Evolutionary conservation across 176 grass and related monocot species (phyloP).

Genomic region (Oryza glumipatula): DNA sequence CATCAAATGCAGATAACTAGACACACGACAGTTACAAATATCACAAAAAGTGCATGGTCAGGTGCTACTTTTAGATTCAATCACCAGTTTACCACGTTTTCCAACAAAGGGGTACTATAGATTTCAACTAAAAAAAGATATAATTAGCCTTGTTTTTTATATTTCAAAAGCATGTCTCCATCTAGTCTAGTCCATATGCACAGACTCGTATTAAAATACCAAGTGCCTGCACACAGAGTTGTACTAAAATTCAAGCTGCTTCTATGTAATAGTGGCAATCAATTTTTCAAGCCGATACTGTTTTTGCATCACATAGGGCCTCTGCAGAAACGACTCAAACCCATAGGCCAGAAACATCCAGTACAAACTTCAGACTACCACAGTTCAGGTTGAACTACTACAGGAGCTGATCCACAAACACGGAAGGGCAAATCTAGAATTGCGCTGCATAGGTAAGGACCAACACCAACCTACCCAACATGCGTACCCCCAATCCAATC

Average conservation of each 20-base stretch:
- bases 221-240: background rate
- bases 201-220: background rate
- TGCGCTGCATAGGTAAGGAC: background rate
- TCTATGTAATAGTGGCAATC: background rate
- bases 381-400: background rate
- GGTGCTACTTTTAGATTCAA: background rate
- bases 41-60: background rate
- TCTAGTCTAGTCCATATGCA: slow-evolving; percentile 5
- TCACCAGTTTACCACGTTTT: background rate
- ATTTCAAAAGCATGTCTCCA: background rate
- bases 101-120: background rate
- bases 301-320: background rate
- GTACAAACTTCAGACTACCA: background rate
- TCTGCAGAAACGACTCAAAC: background rate
- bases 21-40: background rate
- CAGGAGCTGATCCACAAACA: background rate
- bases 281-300: background rate
- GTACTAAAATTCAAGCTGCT: too few species aligned
- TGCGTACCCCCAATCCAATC: background rate
- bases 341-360: background rate
- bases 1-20: background rate
- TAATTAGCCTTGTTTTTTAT: background rate
- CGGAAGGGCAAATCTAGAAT: slow-evolving; percentile 12
- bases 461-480: background rate
- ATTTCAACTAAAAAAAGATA: background rate